Conservation (phyloP, 176 grass and related monocot species). For the Musa acuminata region DNA sequence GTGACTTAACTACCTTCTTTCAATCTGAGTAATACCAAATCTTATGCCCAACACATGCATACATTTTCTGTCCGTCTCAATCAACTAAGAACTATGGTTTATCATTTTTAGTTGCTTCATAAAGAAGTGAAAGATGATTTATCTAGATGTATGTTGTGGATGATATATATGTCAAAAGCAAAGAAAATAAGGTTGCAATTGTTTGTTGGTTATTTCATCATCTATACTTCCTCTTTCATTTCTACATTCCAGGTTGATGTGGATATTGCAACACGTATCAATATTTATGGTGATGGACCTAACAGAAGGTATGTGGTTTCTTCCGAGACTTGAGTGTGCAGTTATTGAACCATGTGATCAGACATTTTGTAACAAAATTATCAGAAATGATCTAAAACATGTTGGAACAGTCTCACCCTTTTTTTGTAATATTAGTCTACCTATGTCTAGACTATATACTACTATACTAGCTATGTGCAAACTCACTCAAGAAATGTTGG, state of each 20-base stretch:
- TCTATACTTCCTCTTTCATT: no score
- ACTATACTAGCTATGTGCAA: neutral
- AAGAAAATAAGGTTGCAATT: no score
- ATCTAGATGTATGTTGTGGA: neutral
- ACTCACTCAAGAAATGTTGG: neutral
- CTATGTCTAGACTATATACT: neutral
- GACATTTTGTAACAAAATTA: no score
- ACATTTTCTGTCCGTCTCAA: neutral
- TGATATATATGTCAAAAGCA: no score
- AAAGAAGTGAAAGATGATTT: neutral
- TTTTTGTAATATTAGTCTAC: neutral
- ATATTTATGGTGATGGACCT: slow-evolving; percentile 76
- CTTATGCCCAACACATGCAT: no score
- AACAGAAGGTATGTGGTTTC: slow-evolving; percentile 57
- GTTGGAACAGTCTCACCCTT: neutral
- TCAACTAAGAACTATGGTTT: neutral
- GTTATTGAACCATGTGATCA: no score
- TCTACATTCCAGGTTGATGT: slow-evolving; percentile 61
- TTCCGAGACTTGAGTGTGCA: neutral
- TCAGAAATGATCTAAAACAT: neutral
- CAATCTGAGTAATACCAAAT: no score
- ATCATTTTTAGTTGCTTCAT: neutral
- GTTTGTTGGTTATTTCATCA: no score
- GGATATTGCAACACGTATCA: slow-evolving; percentile 93
- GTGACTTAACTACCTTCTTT: no score